phyloP scores from a whole-genome alignment of 1,284 basidiomycete genomes.

The Marasmius oreades region DNA sequence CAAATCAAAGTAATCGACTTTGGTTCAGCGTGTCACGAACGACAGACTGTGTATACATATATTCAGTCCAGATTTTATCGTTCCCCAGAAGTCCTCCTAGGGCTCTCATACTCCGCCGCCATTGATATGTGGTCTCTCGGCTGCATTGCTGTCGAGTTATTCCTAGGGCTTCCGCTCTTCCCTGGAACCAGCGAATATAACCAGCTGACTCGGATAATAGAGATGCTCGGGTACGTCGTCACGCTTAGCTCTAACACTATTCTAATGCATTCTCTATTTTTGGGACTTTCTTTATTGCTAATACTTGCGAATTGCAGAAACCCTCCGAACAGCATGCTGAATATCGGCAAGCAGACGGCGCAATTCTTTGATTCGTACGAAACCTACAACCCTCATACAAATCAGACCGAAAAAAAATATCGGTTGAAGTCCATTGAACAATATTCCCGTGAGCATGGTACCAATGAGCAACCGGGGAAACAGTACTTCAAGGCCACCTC shows the following conservation, averaged over 20 bases:
- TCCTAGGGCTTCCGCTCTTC: slow-evolving; percentile 94
- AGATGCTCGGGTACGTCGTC: slow-evolving; percentile 89
- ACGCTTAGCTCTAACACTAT: neutral
- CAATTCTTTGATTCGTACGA: slow-evolving; percentile 91
- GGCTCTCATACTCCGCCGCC: slow-evolving; percentile 89
- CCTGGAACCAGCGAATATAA: slow-evolving; percentile 99
- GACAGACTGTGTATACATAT: slow-evolving; percentile 99
- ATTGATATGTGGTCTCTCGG: slow-evolving; percentile 97
- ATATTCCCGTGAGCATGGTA: slow-evolving; percentile 92
- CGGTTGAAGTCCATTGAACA: slow-evolving; percentile 91
- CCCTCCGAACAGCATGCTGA: slow-evolving; percentile 92
- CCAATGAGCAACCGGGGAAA: slow-evolving; percentile 95
- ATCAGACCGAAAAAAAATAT: slow-evolving; percentile 80
- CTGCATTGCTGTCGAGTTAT: slow-evolving; percentile 97
- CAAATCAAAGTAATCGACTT: slow-evolving; percentile 99
- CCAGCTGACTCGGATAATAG: slow-evolving; percentile 93
- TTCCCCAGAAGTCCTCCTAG: slow-evolving; percentile 94
- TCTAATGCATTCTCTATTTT: neutral
- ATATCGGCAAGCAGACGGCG: slow-evolving; percentile 91
- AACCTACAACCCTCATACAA: slow-evolving; percentile 62
- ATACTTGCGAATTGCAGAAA: slow-evolving; percentile 41
- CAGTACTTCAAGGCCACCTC: slow-evolving; percentile 97
- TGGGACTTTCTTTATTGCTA: slow-evolving; percentile 14
- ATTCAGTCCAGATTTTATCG: slow-evolving; percentile 99
- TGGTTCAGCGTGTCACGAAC: slow-evolving; percentile 97